Evolutionary conservation across 2,329 filamentous ascomycete genomes (phyloP), one percentile per base, ranked within the genome.

Genomic region (Paraphaeosphaeria minitans): DNA sequence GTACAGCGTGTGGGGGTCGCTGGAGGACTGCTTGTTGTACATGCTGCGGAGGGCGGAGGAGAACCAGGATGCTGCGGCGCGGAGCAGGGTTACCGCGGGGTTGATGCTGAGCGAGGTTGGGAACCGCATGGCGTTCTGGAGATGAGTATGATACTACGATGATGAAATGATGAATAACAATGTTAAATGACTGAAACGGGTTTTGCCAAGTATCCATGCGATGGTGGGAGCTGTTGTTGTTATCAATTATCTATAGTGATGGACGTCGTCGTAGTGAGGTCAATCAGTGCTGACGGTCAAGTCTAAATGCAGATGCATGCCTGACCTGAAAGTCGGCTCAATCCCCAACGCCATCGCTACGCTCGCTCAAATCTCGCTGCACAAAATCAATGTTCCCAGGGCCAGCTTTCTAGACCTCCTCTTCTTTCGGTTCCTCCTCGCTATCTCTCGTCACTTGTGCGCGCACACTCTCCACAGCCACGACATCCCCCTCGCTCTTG

Each of bases 41-140:
- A 55, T 55, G 53, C 22, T 55, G 53, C 13, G 53, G 12, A 48
- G 53, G 22, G 53, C 53, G 9, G 53, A 55, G 53, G 53, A 55
- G 33, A 48, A 48, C n/a, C 53, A 55, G 33, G 43, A 55, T 39
- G 53, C 53, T 9, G 42, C 43, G 41, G 33, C 43, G 3, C 48
- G 43, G 53, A 55, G 42, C 5, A 39, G 53, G 27, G 33, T 55
- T 4, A 55, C 53, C 9, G 53, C 53, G 39, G 16, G 29, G 12
- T 14, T 55, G 41, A 55, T 55, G 53, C 14, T 48, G 31, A 48
- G 19, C 33, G 53, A 55, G 53, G 49, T 55, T 41, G 53, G 31
- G 4, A 55, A 48, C 33, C 42, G 53, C 22, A 9, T 55, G 6
- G 42, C 41, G 19, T 54, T 54, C 37, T 54, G 52, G 52, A 54